A percentile compares a stretch with the other conserved stretches of the same genome.
phyloP scores from a whole-genome alignment of 2,329 filamentous ascomycete genomes.

The Talaromyces sp. region DNA sequence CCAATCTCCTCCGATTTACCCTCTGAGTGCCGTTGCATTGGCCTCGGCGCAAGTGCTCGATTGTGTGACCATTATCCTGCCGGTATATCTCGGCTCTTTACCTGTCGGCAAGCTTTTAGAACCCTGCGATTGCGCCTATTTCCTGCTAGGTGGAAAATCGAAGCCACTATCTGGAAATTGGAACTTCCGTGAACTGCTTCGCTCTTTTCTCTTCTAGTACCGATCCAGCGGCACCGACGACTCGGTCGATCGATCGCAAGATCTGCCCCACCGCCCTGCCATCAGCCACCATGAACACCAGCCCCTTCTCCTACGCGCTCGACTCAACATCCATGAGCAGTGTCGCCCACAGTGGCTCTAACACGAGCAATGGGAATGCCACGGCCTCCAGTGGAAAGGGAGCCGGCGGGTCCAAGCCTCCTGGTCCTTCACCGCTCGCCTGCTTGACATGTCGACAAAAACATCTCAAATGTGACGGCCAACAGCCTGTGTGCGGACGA shows the following conservation, averaged over 20 bases:
- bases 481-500: conserved; percentile 60
- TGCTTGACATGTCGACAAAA: conserved; percentile 49
- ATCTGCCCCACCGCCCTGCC: background rate
- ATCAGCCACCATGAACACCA: background rate
- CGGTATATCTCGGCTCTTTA: background rate
- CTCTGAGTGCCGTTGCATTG: background rate
- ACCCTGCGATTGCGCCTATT: background rate
- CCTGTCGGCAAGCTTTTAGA: background rate
- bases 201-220: background rate
- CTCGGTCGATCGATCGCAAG: background rate
- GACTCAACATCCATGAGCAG: background rate
- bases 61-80: background rate
- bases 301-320: background rate
- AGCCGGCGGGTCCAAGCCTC: conserved; percentile 9
- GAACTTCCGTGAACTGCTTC: background rate
- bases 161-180: background rate
- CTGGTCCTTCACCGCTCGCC: conserved; percentile 37
- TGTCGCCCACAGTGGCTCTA: background rate
- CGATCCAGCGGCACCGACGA: background rate
- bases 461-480: conserved; percentile 72
- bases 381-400: background rate
- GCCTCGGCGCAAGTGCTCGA: background rate
- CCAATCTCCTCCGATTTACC: background rate
- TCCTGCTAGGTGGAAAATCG: background rate
- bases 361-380: background rate